Evolutionary conservation across 768 basidiomycete species (phyloP).

Genomic region (Xerocomus potaroensis): DNA sequence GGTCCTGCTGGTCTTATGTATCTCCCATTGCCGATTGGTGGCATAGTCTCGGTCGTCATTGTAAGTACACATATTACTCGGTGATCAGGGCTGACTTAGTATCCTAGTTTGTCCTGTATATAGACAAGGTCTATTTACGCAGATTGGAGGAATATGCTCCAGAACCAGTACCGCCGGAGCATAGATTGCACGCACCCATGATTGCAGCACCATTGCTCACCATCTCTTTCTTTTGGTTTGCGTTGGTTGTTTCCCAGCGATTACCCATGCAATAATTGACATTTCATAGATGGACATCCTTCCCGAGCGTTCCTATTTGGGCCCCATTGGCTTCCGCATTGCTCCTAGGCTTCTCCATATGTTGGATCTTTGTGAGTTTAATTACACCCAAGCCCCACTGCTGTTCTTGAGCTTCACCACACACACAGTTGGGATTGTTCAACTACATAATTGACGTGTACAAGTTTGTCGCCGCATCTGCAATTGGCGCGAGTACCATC

Average conservation of each 20-base stretch:
- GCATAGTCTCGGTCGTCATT: slow-evolving; percentile 38
- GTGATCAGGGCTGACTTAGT: neutral
- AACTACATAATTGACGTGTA: slow-evolving; percentile 66
- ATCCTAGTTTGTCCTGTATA: slow-evolving; percentile 41
- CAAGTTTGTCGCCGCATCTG: slow-evolving; percentile 50
- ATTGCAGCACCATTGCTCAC: slow-evolving; percentile 50
- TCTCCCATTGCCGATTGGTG: slow-evolving; percentile 56
- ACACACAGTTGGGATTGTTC: slow-evolving; percentile 51
- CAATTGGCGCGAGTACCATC: slow-evolving; percentile 51
- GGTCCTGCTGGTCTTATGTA: slow-evolving; percentile 59
- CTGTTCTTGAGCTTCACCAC: slow-evolving; percentile 1
- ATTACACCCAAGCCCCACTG: neutral
- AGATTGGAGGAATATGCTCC: slow-evolving; percentile 43
- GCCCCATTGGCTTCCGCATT: slow-evolving; percentile 48
- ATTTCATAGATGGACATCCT: slow-evolving; percentile 52
- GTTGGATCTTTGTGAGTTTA: slow-evolving; percentile 51
- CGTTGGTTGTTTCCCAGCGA: slow-evolving; percentile 32
- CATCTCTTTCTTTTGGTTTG: slow-evolving; percentile 63
- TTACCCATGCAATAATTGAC: too few relatives aligned
- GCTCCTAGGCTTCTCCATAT: slow-evolving; percentile 49
- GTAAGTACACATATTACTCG: slow-evolving; percentile 29
- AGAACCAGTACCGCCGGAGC: slow-evolving; percentile 56
- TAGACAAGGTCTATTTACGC: slow-evolving; percentile 47
- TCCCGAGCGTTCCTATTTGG: slow-evolving; percentile 47
- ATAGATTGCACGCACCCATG: slow-evolving; percentile 46